Base-by-base conservation (phyloP, 306 rosid species). In the Ceratonia siliqua region DNA sequence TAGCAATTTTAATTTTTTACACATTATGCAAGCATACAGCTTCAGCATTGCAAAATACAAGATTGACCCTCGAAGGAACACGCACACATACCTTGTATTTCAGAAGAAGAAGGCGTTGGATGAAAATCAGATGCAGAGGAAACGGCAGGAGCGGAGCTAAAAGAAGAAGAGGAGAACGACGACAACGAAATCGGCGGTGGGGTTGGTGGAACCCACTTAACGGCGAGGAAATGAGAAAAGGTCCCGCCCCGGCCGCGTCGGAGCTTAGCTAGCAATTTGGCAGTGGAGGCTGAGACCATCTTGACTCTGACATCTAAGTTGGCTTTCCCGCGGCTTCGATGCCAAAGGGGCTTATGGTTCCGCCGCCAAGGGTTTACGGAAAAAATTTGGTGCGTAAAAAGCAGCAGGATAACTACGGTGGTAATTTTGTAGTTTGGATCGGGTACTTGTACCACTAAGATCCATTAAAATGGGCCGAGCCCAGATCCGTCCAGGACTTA, bases 231-330 rank as follows among this genome's bases (percentile, higher is more conserved):
- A 55, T 70, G 48, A 62, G 68, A 53, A 30, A 63, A 17, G 15
- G 61, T n/a, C 5, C 20, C 24, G 30, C 80, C 43, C 10, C 75
- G 62, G 55, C 58, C 55, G 35, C 73, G 76, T 3, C 82, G 88
- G 76, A 89, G 80, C 79, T 55, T 73, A 7, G 82, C 64, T 46
- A 90, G 72, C 36, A 78, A 68, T 85, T 49, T 80, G 78, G 80
- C 79, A 58, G 85, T 22, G 82, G 83, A 70, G 73, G 85, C 30
- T 14, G 84, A 49, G 25, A 68, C 75, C 96, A 87, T 89, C 30
- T 33, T 53, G 66, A 62, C 68, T 64, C 56, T 6, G 59, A 53
- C 49, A 62, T 67, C 78, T 3, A 70, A 42, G 39, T 12, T 33
- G 39, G 36, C 21, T 46, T n/a, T 52, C 9, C 58, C 64, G 54